Conservation (phyloP, 345 rosid genomes). For the Citrus unshiu region DNA sequence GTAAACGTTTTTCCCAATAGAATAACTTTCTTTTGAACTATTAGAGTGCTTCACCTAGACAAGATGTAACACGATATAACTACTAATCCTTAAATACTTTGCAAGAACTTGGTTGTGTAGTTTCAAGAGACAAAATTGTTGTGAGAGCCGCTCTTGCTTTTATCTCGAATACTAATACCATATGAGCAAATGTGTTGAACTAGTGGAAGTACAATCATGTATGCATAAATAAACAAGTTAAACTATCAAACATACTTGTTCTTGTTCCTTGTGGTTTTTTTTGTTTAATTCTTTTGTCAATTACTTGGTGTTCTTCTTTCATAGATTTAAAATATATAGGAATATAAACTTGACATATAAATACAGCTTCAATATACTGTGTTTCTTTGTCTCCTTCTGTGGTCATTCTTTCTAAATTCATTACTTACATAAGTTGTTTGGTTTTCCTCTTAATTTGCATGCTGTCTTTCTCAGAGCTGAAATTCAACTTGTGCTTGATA, state of each 20-base stretch:
- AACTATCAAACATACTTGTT: too few species aligned
- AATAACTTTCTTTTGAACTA: not conserved
- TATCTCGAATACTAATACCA: not conserved
- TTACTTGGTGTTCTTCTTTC: not conserved
- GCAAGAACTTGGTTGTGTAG: not conserved
- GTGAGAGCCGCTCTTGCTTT: not conserved
- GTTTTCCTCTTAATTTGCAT: not conserved
- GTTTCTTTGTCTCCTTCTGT: not conserved
- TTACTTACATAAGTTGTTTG: not conserved
- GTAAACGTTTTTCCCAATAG: not conserved
- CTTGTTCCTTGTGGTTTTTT: not conserved
- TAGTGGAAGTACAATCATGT: not conserved
- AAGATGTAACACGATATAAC: not conserved
- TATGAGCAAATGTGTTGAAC: not conserved
- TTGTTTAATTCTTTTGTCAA: too few species aligned
- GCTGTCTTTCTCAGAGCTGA: not conserved
- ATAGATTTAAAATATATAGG: not conserved
- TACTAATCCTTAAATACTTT: not conserved
- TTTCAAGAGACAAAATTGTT: not conserved
- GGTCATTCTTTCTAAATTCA: not conserved
- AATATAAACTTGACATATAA: not conserved
- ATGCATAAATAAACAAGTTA: too few species aligned
- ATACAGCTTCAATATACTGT: not conserved
- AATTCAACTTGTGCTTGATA: not conserved
- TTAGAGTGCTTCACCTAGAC: not conserved